Conservation (phyloP, 768 basidiomycete genomes). For the Galerina marginata region DNA sequence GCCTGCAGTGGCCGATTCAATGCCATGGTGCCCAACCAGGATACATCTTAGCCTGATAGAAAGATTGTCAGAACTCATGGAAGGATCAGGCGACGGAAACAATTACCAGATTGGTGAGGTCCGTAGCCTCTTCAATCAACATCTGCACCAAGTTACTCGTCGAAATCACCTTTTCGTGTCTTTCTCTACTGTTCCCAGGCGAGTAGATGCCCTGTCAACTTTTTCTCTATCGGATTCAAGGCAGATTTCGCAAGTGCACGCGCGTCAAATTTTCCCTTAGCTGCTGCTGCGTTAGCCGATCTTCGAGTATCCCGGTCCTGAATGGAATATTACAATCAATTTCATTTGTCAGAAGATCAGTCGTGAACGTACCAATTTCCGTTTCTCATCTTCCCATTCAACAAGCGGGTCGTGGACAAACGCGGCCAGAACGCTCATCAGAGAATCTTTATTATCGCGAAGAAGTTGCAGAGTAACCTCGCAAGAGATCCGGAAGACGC, state of each 20-base stretch:
- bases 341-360: too few relatives aligned
- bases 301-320: slow-evolving; percentile 51
- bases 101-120: slow-evolving; percentile 64
- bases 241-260: slow-evolving; percentile 74
- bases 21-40: slow-evolving; percentile 89
- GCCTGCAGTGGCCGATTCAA: slow-evolving; percentile 33
- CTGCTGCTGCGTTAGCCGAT: slow-evolving; percentile 40
- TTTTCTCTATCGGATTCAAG: slow-evolving; percentile 81
- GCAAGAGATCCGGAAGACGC: slow-evolving; percentile 89
- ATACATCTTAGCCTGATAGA: slow-evolving; percentile 84
- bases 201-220: slow-evolving; percentile 79
- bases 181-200: slow-evolving; percentile 53
- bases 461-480: slow-evolving; percentile 90
- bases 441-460: slow-evolving; percentile 87
- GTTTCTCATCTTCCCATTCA: slow-evolving; percentile 90
- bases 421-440: slow-evolving; percentile 95
- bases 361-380: slow-evolving; percentile 55
- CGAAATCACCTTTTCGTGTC: slow-evolving; percentile 62
- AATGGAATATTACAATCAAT: not conserved
- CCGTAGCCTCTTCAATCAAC: slow-evolving; percentile 89
- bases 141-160: slow-evolving; percentile 90
- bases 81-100: not conserved
- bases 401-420: slow-evolving; percentile 97
- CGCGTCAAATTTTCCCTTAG: slow-evolving; percentile 49
- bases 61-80: slow-evolving; percentile 13